phyloP scores from a whole-genome alignment of 768 basidiomycete species.

The Russula lepida region DNA sequence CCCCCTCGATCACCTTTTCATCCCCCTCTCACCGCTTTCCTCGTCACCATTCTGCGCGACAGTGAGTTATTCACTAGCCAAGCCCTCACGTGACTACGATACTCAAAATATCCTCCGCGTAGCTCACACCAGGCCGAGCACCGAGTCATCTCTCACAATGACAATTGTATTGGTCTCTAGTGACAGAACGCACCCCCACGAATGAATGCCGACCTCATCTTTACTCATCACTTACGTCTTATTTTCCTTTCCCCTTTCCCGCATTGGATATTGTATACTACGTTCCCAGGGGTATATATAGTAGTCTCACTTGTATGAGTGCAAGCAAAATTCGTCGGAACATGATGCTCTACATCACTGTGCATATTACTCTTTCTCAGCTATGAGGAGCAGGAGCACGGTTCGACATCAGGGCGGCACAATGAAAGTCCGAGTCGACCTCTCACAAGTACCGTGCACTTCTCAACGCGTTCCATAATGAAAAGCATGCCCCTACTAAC shows the following conservation, averaged over 20 bases:
- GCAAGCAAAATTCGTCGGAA: too few species aligned
- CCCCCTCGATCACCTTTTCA: background rate
- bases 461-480: too few species aligned
- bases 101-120: too few species aligned
- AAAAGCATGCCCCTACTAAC: too few species aligned
- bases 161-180: background rate
- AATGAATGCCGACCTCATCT: background rate
- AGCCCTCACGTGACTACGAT: background rate
- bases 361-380: too few species aligned
- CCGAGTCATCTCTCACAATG: background rate
- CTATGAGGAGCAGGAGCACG: too few species aligned
- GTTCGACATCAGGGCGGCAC: too few species aligned
- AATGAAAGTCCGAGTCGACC: too few species aligned
- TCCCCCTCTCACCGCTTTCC: background rate
- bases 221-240: background rate
- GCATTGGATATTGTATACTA: background rate
- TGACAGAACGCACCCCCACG: background rate
- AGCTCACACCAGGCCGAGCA: background rate
- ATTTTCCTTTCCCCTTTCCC: background rate
- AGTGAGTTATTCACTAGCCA: background rate
- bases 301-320: background rate
- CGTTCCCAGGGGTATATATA: background rate
- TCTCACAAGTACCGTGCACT: too few species aligned
- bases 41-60: background rate
- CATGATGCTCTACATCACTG: too few species aligned